Evolutionary conservation across 306 rosid genomes (phyloP), one percentile per base, ranked within the genome.

Genomic region (Lotus japonicus): DNA sequence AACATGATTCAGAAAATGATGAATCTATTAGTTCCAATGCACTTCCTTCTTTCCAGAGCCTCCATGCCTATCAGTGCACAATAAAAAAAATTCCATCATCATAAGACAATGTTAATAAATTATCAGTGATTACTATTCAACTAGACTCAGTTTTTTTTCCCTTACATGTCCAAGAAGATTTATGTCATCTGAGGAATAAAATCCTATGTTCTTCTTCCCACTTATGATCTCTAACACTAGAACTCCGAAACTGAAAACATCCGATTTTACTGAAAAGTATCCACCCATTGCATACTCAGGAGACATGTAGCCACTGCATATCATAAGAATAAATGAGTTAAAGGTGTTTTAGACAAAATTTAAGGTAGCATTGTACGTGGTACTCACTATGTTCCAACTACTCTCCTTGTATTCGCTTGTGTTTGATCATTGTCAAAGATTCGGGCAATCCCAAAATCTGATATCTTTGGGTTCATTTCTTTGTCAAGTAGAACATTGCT

Each of bases 281-380:
- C 90, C 90, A 0, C 84, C 89, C 87, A 87, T 84, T n/a, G 89
- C 92, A 52, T 84, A 87, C 51, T 84, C 92, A 3, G 89, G 92
- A 18, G 92, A 58, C 92, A 87, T 87, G 39, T 87, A 87, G 5
- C 89, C 92, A 69, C 89, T 87, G 72, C 46, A 70, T 0, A 41
- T 53, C 5, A 65, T 0, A 26, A 41, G 66, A 9, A 39, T 10
- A 52, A 17, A 66, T 2, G 52, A 33, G 44, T 51, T 57, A 9
- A 57, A 14, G 18, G 17, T 52, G 31, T 10, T 11, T 17, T 6
- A 42, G 66, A 13, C 10, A 41, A 10, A 5, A 5, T 36, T 6
- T 8, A 14, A 77, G 19, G 21, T 2, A 26, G 31, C 9, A 17
- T 2, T 15, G 8, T 43, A 45, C 41, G 52, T 45, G 71, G 36